phyloP scores from a whole-genome alignment of 768 basidiomycete genomes.

The Kwoniella bestiolae region DNA sequence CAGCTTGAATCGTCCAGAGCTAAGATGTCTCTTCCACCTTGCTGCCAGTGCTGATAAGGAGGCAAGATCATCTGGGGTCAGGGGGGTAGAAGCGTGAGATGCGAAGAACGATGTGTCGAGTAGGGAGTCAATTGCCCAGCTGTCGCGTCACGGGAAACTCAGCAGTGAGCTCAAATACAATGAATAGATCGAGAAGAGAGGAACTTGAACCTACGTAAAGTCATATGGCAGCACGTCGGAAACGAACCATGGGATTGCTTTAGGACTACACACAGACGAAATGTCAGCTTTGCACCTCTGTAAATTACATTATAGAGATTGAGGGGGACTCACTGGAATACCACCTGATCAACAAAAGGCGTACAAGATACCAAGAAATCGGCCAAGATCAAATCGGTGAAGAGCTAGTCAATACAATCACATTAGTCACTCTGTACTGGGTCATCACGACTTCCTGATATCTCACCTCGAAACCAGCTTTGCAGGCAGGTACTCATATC shows the following conservation, averaged over 20 bases:
- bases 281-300: constrained; percentile 10
- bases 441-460: not conserved
- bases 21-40: constrained; percentile 76
- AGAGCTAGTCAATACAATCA: constrained; percentile 64
- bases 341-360: constrained; percentile 75
- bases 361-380: constrained; percentile 85
- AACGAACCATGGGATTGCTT: constrained; percentile 93
- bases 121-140: constrained; percentile 63
- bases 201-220: constrained; percentile 61
- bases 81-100: constrained; percentile 46
- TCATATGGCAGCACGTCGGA: constrained; percentile 90
- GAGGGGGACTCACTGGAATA: constrained; percentile 76
- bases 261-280: constrained; percentile 66
- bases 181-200: not conserved
- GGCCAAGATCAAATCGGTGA: constrained; percentile 84
- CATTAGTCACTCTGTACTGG: constrained; percentile 1
- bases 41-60: constrained; percentile 65
- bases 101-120: constrained; percentile 66
- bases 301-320: not conserved
- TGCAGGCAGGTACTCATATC: too few relatives aligned
- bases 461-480: constrained; percentile 89
- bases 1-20: constrained; percentile 70
- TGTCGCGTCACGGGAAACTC: too few relatives aligned
- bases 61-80: constrained; percentile 43
- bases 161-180: too few relatives aligned